Evolutionary conservation across 1,139 yeast genomes (phyloP).

Genomic region (Candida neerlandica): DNA sequence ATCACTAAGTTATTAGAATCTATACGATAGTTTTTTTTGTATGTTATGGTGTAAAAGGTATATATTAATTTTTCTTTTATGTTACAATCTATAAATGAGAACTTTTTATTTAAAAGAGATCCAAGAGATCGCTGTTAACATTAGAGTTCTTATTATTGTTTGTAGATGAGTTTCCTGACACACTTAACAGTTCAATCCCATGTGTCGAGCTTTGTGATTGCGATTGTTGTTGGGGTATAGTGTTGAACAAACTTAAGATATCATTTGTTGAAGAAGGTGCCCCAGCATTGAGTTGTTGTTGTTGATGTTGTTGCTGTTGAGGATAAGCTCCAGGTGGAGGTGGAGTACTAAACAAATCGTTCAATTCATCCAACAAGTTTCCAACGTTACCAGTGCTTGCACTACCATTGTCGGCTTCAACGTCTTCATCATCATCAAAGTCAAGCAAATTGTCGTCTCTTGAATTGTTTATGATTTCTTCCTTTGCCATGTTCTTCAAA

Average conservation of each 20-base stretch:
- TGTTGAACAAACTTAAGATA: conserved; percentile 46
- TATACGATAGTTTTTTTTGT: conserved; percentile 5
- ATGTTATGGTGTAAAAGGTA: not conserved
- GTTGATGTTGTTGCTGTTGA: conserved; percentile 7
- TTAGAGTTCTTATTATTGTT: conserved; percentile 16
- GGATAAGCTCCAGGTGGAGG: conserved; percentile 10
- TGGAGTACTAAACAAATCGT: conserved; percentile 60
- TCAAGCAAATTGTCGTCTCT: conserved; percentile 86
- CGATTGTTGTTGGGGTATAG: conserved; percentile 14
- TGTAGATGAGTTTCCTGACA: conserved; percentile 22
- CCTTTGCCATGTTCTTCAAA: conserved; percentile 73
- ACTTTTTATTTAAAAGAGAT: conserved; percentile 44
- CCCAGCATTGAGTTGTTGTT: conserved; percentile 7
- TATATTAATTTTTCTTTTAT: not conserved
- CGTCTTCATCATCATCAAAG: conserved; percentile 67
- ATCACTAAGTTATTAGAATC: conserved; percentile 19
- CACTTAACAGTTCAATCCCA: conserved; percentile 22
- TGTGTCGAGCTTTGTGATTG: conserved; percentile 11
- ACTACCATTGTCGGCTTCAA: conserved; percentile 18
- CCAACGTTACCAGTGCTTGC: conserved; percentile 17
- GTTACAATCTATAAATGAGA: conserved; percentile 1
- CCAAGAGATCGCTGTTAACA: conserved; percentile 53
- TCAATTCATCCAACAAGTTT: conserved; percentile 62
- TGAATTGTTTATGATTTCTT: conserved; percentile 66
- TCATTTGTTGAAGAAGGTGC: conserved; percentile 33